These are phyloP conservation scores for Exobasidium rhododendri DNA, from an alignment of 1,284 basidiomycete species.

Conservation along the genomic window DNA sequence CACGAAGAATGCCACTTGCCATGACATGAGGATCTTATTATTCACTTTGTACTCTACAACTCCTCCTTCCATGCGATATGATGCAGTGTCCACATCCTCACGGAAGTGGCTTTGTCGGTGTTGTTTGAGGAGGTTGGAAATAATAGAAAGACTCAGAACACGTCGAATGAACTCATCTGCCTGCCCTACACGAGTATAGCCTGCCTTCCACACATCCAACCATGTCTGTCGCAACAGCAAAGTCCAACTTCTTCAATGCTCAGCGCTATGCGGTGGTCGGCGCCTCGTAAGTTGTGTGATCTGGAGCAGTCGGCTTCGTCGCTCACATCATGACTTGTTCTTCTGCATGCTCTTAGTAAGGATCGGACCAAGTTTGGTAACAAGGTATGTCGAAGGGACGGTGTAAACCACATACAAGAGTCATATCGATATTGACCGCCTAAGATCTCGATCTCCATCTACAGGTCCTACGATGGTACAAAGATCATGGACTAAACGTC, in stretches of 20 bases:
- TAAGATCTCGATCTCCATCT: background rate
- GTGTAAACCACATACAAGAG: too few relatives aligned
- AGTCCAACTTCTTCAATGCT: slow-evolving; percentile 34
- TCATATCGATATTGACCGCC: background rate
- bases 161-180: too few relatives aligned
- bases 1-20: too few relatives aligned
- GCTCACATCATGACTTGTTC: background rate
- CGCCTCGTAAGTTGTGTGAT: slow-evolving; percentile 19
- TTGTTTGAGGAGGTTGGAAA: too few relatives aligned
- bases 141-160: too few relatives aligned
- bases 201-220: background rate
- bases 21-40: too few relatives aligned
- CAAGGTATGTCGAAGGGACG: slow-evolving; percentile 44
- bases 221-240: slow-evolving; percentile 11
- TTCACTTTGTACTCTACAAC: too few relatives aligned
- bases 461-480: slow-evolving; percentile 50
- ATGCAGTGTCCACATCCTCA: too few relatives aligned
- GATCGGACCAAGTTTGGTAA: slow-evolving; percentile 48
- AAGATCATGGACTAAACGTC: slow-evolving; percentile 29
- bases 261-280: slow-evolving; percentile 44
- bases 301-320: background rate
- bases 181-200: too few relatives aligned
- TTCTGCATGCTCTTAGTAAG: slow-evolving; percentile 18
- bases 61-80: too few relatives aligned
- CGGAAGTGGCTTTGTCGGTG: too few relatives aligned